Percentiles rank a stretch among this genome's conserved stretches.
Evolutionary conservation across 1,284 basidiomycete genomes (phyloP).

Genomic region (Ceraceosorus bombacis): DNA sequence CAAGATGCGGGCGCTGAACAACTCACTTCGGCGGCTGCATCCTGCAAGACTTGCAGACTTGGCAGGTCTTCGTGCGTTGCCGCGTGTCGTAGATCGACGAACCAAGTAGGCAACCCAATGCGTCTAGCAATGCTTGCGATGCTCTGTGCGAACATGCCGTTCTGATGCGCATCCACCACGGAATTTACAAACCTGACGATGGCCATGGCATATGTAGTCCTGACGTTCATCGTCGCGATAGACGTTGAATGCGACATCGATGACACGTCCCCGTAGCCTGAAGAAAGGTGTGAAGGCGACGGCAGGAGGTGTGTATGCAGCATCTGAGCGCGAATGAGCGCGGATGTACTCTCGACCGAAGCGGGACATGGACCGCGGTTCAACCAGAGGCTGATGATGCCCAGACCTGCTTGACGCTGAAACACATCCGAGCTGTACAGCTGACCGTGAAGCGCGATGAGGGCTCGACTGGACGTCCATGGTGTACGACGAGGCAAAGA

Average conservation of each 20-base stretch:
- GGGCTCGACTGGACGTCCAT: too few relatives aligned
- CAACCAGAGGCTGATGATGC: constrained; percentile 35
- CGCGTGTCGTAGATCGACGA: constrained; percentile 89
- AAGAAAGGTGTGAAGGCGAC: not conserved
- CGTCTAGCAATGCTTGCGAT: constrained; percentile 81
- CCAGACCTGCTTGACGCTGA: constrained; percentile 3
- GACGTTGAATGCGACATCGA: constrained; percentile 11
- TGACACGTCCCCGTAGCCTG: not conserved
- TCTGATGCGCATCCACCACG: constrained; percentile 79
- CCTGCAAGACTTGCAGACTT: constrained; percentile 67
- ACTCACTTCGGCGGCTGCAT: constrained; percentile 56
- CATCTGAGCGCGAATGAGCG: constrained; percentile 30
- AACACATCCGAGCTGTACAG: too few relatives aligned
- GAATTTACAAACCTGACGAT: constrained; percentile 64
- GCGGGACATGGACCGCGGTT: constrained; percentile 40
- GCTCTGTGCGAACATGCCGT: constrained; percentile 67
- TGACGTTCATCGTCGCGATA: constrained; percentile 9
- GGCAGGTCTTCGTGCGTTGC: constrained; percentile 94
- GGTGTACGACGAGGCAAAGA: too few relatives aligned
- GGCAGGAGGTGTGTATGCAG: constrained; percentile 25
- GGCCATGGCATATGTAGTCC: constrained; percentile 34
- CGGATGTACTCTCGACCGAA: constrained; percentile 40
- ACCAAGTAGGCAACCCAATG: constrained; percentile 74
- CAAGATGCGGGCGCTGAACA: not conserved
- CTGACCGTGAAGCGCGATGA: too few relatives aligned